Evolutionary conservation across 768 basidiomycete genomes (phyloP), one percentile per base, ranked within the genome.

Genomic region (Rossbeevera mucosa): DNA sequence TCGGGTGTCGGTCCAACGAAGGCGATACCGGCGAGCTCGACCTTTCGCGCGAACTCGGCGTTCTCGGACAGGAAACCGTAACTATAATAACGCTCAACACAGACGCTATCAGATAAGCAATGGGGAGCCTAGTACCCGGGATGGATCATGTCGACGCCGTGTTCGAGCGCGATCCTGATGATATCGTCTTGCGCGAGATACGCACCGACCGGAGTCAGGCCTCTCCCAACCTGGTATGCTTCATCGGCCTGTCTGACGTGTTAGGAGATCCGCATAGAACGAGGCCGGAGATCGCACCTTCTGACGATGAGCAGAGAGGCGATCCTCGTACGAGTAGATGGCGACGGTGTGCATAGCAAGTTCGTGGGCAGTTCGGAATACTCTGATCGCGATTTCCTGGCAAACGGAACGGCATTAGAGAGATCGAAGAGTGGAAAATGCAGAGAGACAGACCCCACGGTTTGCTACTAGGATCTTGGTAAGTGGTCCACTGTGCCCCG

Each of bases 131-230:
- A 36, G 4, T 60, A 93, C 91, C 94, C 94, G 11, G 94, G 96
- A 72, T 98, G 96, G 66, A 99, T 98, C 96, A 99, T 98, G 69
- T 97, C 95, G 22, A 99, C 96, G 22, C 92, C 94, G 71, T 98
- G 94, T 71, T 98, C 94, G 41, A 98, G 79, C n/a, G 94, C 92
- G 59, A 94, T 87, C 57, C 85, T 76, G 72, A 99, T 94, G 71
- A 99, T 98, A 64, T 96, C 94, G 62, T 98, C 93, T 69, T 97
- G 94, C 2, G 94, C 87, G 57, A 99, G 88, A 71, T 99, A 99
- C 9, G 96, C 96, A 16, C 78, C 96, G 36, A 99, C 96, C 28
- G 96, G 96, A 13, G 94, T 94, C 47, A 97, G 72, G 8, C 96
- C 96, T 64, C 90, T 93, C 50, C 96, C 96, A 58, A 98, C 96